Base-by-base conservation (phyloP, 1,284 basidiomycete genomes). In the Prillingera fragicola region DNA sequence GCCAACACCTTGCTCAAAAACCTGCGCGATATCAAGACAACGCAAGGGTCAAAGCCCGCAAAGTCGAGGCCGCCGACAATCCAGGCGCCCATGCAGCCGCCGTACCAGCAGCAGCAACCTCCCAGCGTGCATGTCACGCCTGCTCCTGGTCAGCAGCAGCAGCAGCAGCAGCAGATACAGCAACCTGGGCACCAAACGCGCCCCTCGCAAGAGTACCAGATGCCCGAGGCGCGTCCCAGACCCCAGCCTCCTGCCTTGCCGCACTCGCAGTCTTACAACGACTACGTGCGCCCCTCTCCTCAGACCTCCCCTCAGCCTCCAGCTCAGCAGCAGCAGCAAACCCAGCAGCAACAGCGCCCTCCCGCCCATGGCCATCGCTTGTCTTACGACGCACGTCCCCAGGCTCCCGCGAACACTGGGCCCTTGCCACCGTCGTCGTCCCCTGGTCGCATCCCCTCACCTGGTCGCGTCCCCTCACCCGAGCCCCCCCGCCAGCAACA, bases 1-100 rank as follows among this genome's bases (percentile, higher is more conserved):
- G 95, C 95, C 31, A 97, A 97, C 69, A 83, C 86, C 62, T 78
- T 99, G 21, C 78, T 98, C 43, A 83, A 84, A 50, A 86, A 94
- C 69, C 84, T 90, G 76, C 85, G 78, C 56, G 76, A 77, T 48
- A 91, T 80, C 63, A 88, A 81, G 65, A 58, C 78, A 70, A 69
- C 67, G 19, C 69, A 72, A 53, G 60, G 57, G 39, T 62, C 60
- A 46, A 65, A 66, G 48, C 43, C 41, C 36, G 12, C 32, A 15
- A 15, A 18, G 8, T 10, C 10, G 10, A 38, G 45, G 8, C 50
- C 54, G 19, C 37, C 48, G 19, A 53, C 59, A 25, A 43, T 50
- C 23, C 53, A 62, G 24, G 31, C 52, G 43, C 52, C 33, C 27
- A 47, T 46, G 29, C 55, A 45, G 15, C 29, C 42, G 8, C 19